Percentiles rank a stretch among this genome's conserved stretches.
Evolutionary conservation across 23 red algal genomes (phyloP).

Genomic region (Chondrus crispus): DNA sequence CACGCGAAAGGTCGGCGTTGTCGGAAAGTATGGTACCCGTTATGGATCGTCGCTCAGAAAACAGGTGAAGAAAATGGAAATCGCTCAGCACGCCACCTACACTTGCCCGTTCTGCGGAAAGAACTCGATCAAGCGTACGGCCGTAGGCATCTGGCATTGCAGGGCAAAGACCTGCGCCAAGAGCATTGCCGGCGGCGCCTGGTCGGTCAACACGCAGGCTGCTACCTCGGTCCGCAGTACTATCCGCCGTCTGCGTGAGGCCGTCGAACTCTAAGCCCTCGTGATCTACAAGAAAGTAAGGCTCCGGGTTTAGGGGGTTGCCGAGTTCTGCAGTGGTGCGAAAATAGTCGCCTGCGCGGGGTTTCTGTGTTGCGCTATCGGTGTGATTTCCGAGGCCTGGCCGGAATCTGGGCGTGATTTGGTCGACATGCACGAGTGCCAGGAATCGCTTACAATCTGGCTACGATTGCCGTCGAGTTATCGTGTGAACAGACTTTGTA

Average conservation of each 20-base stretch:
- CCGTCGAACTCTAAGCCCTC: constrained; percentile 63
- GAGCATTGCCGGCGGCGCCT: constrained; percentile 94
- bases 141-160: constrained; percentile 98
- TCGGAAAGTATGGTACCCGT: constrained; percentile 99
- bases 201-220: constrained; percentile 97
- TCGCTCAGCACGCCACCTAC: constrained; percentile 95
- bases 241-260: constrained; percentile 95
- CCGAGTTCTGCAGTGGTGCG: no score
- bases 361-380: no score
- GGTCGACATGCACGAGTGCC: no score
- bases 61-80: constrained; percentile 98
- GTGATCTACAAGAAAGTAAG: no score
- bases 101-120: constrained; percentile 98
- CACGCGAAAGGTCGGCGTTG: constrained; percentile 94
- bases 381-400: no score
- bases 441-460: no score
- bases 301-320: no score
- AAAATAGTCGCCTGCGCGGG: no score
- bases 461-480: no score
- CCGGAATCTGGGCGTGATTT: no score
- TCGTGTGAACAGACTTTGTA: no score
- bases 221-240: constrained; percentile 89
- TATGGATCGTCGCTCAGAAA: constrained; percentile 97
- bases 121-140: constrained; percentile 85
- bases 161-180: constrained; percentile 75